Conservation (phyloP, 1,284 basidiomycete genomes). For the Heterobasidion occidentale region DNA sequence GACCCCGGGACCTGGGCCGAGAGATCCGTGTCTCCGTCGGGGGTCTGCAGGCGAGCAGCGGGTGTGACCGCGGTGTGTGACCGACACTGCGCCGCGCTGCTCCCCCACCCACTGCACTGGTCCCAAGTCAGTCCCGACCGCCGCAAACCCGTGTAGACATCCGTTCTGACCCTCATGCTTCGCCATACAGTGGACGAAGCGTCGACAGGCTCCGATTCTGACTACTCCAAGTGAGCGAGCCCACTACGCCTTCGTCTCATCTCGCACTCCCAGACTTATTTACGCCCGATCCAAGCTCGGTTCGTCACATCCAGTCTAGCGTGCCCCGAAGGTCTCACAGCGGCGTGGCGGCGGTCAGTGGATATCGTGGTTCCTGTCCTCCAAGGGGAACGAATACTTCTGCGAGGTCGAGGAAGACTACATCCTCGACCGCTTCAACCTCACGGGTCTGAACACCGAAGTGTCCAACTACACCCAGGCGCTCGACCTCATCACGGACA, state of each 20-base stretch:
- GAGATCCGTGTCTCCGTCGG: no score
- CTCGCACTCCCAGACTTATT: background rate
- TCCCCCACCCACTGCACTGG: no score
- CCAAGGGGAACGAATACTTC: constrained; percentile 97
- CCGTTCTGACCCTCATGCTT: constrained; percentile 6
- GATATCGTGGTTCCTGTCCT: constrained; percentile 98
- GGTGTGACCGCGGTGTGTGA: no score
- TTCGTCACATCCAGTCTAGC: background rate
- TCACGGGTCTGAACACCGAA: constrained; percentile 95
- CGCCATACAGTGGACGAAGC: constrained; percentile 68
- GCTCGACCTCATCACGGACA: constrained; percentile 93
- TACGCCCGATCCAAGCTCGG: background rate
- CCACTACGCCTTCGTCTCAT: background rate
- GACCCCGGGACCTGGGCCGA: no score
- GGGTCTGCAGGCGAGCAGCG: no score
- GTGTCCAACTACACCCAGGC: constrained; percentile 93
- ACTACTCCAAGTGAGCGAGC: constrained; percentile 72
- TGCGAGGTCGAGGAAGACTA: constrained; percentile 99
- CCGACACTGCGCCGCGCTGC: no score
- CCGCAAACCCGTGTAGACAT: no score
- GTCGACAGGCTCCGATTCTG: constrained; percentile 81
- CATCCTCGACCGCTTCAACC: constrained; percentile 96
- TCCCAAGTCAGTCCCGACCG: background rate
- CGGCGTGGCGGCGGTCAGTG: constrained; percentile 40
- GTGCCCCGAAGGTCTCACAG: background rate